These are phyloP conservation scores for Aphanomyces euteiches DNA, from an alignment of 352 stramenopile species.

Conservation along the genomic window DNA sequence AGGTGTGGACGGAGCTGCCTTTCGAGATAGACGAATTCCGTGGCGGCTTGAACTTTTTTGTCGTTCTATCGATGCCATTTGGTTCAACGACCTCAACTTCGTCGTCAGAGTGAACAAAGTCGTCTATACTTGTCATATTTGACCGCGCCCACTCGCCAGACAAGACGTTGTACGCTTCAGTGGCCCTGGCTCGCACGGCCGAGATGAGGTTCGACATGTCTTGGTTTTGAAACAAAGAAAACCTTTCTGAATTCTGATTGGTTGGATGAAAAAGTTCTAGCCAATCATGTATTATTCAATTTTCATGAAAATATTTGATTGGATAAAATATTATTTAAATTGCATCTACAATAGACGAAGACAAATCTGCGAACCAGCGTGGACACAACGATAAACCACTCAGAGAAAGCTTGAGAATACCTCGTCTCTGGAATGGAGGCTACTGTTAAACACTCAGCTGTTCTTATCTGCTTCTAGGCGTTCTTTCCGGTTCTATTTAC, in stretches of 20 bases:
- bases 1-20: too few species aligned
- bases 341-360: neutral
- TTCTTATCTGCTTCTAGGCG: too few species aligned
- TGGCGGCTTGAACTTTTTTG: too few species aligned
- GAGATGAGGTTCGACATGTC: constrained; percentile 11
- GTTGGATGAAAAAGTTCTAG: too few species aligned
- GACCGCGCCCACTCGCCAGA: neutral
- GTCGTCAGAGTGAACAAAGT: constrained; percentile 12
- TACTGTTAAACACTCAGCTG: too few species aligned
- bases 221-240: neutral
- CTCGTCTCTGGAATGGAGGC: too few species aligned
- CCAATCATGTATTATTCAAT: neutral
- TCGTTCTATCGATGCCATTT: neutral
- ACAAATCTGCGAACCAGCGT: neutral
- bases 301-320: constrained; percentile 4
- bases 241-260: too few species aligned
- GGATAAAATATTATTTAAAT: neutral
- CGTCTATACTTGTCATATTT: too few species aligned
- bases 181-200: neutral
- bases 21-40: too few species aligned
- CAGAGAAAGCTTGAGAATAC: too few species aligned
- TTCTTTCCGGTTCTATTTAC: too few species aligned
- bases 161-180: neutral
- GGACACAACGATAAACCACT: neutral
- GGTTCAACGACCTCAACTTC: constrained; percentile 9